Evolutionary conservation across 805 yeast genomes (phyloP).

Genomic region (Yarrowia sp.): DNA sequence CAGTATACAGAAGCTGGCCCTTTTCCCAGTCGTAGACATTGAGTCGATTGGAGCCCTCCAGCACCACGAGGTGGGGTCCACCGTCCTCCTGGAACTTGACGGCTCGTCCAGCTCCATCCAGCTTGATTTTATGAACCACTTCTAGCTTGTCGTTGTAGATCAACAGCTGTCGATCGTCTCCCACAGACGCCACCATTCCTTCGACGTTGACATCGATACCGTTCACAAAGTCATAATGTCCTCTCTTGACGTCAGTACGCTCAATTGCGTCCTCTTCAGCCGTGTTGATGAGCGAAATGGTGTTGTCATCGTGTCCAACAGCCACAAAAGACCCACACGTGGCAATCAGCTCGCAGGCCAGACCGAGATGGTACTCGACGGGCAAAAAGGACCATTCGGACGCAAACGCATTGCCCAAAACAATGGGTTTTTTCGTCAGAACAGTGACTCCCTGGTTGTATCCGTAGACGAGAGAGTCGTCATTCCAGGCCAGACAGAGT

Average conservation of each 20-base stretch:
- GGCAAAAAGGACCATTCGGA: slow-evolving; percentile 8
- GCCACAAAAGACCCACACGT: slow-evolving; percentile 27
- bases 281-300: slow-evolving; percentile 28
- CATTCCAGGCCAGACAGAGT: not conserved
- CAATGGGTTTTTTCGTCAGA: not conserved
- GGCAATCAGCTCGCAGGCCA: slow-evolving; percentile 26
- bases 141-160: slow-evolving; percentile 28
- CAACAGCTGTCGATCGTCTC: slow-evolving; percentile 37
- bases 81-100: slow-evolving; percentile 40
- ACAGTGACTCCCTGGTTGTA: slow-evolving; percentile 5
- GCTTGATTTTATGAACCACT: slow-evolving; percentile 24
- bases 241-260: slow-evolving; percentile 7
- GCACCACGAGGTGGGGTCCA: slow-evolving; percentile 37
- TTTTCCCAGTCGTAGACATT: slow-evolving; percentile 40
- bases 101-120: slow-evolving; percentile 32
- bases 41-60: slow-evolving; percentile 38
- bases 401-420: not conserved
- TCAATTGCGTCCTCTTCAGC: slow-evolving; percentile 13
- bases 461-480: not conserved
- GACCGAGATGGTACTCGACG: slow-evolving; percentile 28
- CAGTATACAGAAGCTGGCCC: slow-evolving; percentile 35
- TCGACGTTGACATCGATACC: slow-evolving; percentile 36
- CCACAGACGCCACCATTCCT: slow-evolving; percentile 36
- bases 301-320: slow-evolving; percentile 31
- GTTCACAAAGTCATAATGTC: slow-evolving; percentile 36